Base-by-base conservation (phyloP, 441 rosid genomes). In the Theobroma grandiflorum region DNA sequence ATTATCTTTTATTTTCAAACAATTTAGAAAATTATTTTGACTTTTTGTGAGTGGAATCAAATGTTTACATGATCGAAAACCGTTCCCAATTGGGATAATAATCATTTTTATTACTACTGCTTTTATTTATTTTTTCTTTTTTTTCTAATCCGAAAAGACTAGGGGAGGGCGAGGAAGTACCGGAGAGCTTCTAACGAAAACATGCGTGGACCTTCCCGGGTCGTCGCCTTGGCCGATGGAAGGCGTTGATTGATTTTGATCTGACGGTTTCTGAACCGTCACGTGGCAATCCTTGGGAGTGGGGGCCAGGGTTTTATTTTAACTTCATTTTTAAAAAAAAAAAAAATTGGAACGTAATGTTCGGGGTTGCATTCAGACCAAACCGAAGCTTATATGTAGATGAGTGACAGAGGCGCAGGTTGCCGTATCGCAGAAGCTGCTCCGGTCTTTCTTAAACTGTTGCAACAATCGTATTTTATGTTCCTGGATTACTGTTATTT, bases 341-440 rank as follows among this genome's bases (percentile, higher is more conserved):
- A 26, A 26, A 26, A 45, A 50, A 11, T 20, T 71, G 6, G 61
- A 71, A 71, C 61, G 75, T 71, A 61, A 71, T 50, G 7, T 16
- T 31, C 8, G 61, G 26, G 12, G 16, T 52, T 52, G 62, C 20
- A 8, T 35, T 58, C 57, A 43, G 75, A 52, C 47, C 12, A 4
- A 62, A 62, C 8, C 31, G 0, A 33, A 20, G 59, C 59, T 2
- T 55, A 55, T 16, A 55, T 55, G 26, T n/a, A 6, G 66, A 26
- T 31, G 40, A 12, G 66, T 33, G 66, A 31, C 15, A 26, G 26
- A 22, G 8, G 18, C 40, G 0, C 66, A 4, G 16, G 38, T 62
- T 33, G 40, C 37, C 40, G 66, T 62, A 33, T n/a, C 0, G 31
- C 66, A 4, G n/a, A 62, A 62, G 20, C 45, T 16, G 69, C 40